phyloP scores from a whole-genome alignment of 768 basidiomycete species.

The Dentipellis fragilis region DNA sequence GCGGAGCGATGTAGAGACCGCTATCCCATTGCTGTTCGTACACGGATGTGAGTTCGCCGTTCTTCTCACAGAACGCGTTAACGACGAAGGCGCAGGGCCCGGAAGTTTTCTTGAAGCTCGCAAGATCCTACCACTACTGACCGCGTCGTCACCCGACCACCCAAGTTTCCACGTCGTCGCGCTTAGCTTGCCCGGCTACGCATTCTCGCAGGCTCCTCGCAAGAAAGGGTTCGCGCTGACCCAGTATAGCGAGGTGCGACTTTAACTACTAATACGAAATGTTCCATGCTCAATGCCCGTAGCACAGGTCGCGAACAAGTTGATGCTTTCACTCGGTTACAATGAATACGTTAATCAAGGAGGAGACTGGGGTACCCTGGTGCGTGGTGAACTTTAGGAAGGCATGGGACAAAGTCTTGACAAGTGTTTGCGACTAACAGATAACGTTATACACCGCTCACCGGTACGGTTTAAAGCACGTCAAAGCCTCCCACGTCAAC shows the following conservation, averaged over 20 bases:
- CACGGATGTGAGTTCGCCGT: conserved; percentile 37
- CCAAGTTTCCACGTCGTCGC: conserved; percentile 22
- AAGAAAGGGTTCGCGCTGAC: conserved; percentile 17
- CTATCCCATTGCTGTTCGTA: conserved; percentile 46
- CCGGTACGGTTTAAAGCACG: no score
- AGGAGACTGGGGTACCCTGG: conserved; percentile 36
- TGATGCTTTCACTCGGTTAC: conserved; percentile 23
- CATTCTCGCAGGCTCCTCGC: conserved; percentile 17
- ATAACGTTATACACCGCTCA: not conserved
- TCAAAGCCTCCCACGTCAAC: no score
- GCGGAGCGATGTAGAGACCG: conserved; percentile 21
- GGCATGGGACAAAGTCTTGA: not conserved
- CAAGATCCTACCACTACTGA: conserved; percentile 17
- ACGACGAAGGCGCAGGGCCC: conserved; percentile 30
- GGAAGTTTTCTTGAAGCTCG: conserved; percentile 41
- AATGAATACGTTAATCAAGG: conserved; percentile 31
- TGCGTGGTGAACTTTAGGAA: conserved; percentile 9
- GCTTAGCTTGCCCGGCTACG: conserved; percentile 19
- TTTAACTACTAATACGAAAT: not conserved
- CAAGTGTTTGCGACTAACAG: not conserved
- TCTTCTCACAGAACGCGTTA: not conserved
- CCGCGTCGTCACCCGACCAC: conserved; percentile 6
- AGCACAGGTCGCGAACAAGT: conserved; percentile 13
- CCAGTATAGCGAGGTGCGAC: conserved; percentile 19
- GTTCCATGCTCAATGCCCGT: not conserved